Base-by-base conservation (phyloP, 2,329 filamentous ascomycete species). In the Colletotrichum tanaceti region DNA sequence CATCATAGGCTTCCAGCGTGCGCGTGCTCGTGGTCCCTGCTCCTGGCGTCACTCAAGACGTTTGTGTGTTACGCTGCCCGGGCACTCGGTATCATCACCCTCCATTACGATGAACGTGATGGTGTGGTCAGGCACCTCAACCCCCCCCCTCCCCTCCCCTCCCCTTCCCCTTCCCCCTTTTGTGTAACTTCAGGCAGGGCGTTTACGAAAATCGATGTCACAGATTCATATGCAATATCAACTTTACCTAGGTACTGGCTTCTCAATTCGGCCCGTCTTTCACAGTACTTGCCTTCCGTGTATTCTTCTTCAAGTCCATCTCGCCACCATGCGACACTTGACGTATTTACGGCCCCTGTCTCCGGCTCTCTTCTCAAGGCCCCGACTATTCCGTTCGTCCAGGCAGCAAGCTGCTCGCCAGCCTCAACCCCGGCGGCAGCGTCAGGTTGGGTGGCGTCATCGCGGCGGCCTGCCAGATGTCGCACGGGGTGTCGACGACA, bases 391-490 rank as follows among this genome's bases (percentile, higher is more conserved):
- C 11, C 18, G 6, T 46, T 35, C n/a, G 7, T 20, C 6, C 18
- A 20, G 39, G 11, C 35, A 44, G 7, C 32, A 54, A 1, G 35
- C 39, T n/a, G 32, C n/a, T 39, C 13, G 52, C 38, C n/a, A 54
- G n/a, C 13, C 3, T 39, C 35, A 54, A 39, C 5, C 52, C n/a
- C 3, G 52, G 52, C n/a, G 52, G 52, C 35, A 54, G n/a, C 9
- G 32, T 39, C 52, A 54, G 16, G 10, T 39, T 39, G 9, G 35
- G 32, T 13, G 52, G 35, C 2, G 52, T 13, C n/a, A 54, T 54
- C 52, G 16, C 20, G 52, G 52, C 52, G 6, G 35, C 52, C n/a
- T 54, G 52, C 52, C 52, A 64, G 32, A 68, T 59, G n/a, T 64
- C 47, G 43, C 53, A 68, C 14, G 50, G 32, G 18, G 65, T 64